Evolutionary conservation across 441 rosid species (phyloP).

Genomic region (Populus tomentosa): DNA sequence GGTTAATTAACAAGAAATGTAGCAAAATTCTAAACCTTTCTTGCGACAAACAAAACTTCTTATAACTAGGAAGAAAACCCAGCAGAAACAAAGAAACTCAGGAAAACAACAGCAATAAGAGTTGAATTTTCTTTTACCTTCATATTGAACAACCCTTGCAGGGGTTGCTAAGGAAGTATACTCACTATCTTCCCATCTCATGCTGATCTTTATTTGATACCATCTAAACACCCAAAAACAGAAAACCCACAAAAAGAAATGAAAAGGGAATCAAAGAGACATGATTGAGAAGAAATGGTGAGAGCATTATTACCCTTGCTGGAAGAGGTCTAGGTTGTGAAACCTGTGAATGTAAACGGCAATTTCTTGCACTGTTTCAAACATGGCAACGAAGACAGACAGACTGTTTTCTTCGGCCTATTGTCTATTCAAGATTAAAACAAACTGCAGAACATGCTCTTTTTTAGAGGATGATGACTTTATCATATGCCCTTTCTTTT

Average conservation of each 20-base stretch:
- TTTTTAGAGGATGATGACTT: neutral
- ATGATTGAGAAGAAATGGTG: neutral
- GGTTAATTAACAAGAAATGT: neutral
- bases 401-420: neutral
- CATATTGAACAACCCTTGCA: slow-evolving; percentile 87
- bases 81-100: neutral
- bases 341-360: slow-evolving; percentile 72
- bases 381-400: slow-evolving; percentile 30
- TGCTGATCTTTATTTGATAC: slow-evolving; percentile 76
- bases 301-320: slow-evolving; percentile 66
- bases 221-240: slow-evolving; percentile 35
- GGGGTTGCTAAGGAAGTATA: slow-evolving; percentile 49
- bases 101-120: neutral
- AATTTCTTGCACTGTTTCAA: slow-evolving; percentile 70
- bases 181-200: slow-evolving; percentile 70
- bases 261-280: neutral
- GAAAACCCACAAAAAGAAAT: slow-evolving; percentile 5
- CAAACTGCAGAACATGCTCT: neutral
- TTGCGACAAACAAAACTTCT: neutral
- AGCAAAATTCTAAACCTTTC: neutral
- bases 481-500: too few relatives aligned
- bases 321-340: slow-evolving; percentile 82
- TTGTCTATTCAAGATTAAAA: neutral
- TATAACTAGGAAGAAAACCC: neutral
- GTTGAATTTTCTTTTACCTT: slow-evolving; percentile 43